Evolutionary conservation across 768 basidiomycete genomes (phyloP), one percentile per base, ranked within the genome.

Genomic region (Fomitopsis serialis): DNA sequence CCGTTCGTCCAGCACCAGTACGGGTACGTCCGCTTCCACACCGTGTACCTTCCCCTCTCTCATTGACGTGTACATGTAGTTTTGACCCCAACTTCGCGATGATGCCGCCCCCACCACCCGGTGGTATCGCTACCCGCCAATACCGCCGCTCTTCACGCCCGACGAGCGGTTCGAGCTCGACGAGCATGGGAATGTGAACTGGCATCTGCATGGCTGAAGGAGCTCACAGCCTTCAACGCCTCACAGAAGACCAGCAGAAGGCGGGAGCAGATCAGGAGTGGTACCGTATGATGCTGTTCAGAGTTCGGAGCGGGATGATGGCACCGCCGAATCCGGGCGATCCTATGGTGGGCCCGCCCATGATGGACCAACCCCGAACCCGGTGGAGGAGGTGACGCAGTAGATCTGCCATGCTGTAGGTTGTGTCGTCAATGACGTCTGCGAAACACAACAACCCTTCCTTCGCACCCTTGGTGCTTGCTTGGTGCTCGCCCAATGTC

Each of bases 221-320:
- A 93, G 70, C 77, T 93, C 46, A 77, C 77, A 9, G 81, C 63
- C 71, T 93, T 53, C 84, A 87, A 62, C 82, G 86, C 58, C 71
- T 90, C n/a, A 87, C 91, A 0, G 77, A 70, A 9, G 86, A 92
- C 61, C 90, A 92, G 63, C 88, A 92, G 65, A 91, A 90, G 69
- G 81, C 82, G 19, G 86, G 85, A 27, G 85, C 79, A 2, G 88
- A 89, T 48, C 82, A 81, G 43, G 90, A 92, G 57, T 93, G 90
- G 90, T 93, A 84, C 61, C 74, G 85, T 57, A 85, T 88, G 80
- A 92, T 92, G 89, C 64, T 91, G 9, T 76, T 88, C 63, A 81
- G 87, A n/a, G 82, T 92, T 42, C 76, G 90, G 51, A 77, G 76
- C 42, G 85, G 85, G 17, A 73, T 91, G 57, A 81, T 90, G 80